Conservation (phyloP, 768 basidiomycete species). For the Mycena alexandri region DNA sequence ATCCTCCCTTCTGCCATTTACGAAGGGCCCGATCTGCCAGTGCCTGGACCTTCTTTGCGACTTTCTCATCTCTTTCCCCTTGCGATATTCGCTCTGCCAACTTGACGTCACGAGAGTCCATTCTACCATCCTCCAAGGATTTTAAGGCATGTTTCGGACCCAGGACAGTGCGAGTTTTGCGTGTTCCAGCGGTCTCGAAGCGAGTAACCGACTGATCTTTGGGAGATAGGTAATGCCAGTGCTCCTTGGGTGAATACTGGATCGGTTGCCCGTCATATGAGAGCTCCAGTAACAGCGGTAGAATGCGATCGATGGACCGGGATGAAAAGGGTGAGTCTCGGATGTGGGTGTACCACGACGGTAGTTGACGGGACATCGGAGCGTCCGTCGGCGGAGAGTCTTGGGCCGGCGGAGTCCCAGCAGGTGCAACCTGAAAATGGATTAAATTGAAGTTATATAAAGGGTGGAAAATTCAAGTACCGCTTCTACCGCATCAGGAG, state of each 20-base stretch:
- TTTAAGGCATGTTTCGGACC: conserved; percentile 60
- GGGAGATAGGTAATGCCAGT: conserved; percentile 74
- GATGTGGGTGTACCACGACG: conserved; percentile 70
- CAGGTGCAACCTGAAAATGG: conserved; percentile 2
- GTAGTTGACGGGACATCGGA: conserved; percentile 46
- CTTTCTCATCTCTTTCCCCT: conserved; percentile 52
- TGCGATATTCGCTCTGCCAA: conserved; percentile 62
- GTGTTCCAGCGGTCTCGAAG: conserved; percentile 56
- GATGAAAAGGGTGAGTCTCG: conserved; percentile 56
- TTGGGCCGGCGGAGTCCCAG: not conserved
- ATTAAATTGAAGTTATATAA: not conserved
- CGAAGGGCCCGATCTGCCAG: conserved; percentile 56
- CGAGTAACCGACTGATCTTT: conserved; percentile 47
- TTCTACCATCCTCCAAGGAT: conserved; percentile 55
- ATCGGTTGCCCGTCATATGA: conserved; percentile 74
- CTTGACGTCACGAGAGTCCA: conserved; percentile 56
- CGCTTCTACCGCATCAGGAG: conserved; percentile 45
- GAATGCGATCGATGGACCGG: conserved; percentile 60
- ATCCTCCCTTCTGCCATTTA: conserved; percentile 35
- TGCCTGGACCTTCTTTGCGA: conserved; percentile 51
- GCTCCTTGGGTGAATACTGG: conserved; percentile 62
- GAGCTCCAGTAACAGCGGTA: conserved; percentile 78
- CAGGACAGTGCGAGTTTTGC: conserved; percentile 61
- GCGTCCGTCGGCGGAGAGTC: not conserved
- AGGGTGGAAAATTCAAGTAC: conserved; percentile 22